A percentile compares a stretch with the other conserved stretches of the same genome.
These are phyloP conservation scores for Apiotrichum laibachii DNA, from an alignment of 1,284 basidiomycete species.

Conservation along the genomic window DNA sequence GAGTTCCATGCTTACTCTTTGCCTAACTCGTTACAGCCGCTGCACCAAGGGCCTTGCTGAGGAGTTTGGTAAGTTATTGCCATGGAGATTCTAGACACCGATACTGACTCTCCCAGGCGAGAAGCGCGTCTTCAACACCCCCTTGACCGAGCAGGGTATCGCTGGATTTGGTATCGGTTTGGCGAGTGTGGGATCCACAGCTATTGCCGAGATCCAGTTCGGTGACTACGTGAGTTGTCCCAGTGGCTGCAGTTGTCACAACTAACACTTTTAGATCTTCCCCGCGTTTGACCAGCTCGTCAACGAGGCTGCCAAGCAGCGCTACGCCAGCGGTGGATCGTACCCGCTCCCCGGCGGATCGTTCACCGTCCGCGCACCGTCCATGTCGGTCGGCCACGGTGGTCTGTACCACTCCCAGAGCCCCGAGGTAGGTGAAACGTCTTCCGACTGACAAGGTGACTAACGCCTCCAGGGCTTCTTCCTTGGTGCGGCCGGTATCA, in stretches of 20 bases:
- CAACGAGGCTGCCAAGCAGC: constrained; percentile 91
- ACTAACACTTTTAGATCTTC: constrained; percentile 59
- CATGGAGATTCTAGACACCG: neutral
- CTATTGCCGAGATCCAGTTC: constrained; percentile 85
- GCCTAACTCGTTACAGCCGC: constrained; percentile 4
- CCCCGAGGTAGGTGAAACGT: constrained; percentile 59
- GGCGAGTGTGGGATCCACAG: constrained; percentile 88
- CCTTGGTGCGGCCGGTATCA: constrained; percentile 82
- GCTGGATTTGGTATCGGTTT: constrained; percentile 91
- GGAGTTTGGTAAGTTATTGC: constrained; percentile 67
- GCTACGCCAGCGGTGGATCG: constrained; percentile 81
- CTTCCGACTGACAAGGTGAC: neutral
- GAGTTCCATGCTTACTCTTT: constrained; percentile 50
- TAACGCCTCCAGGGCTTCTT: constrained; percentile 65
- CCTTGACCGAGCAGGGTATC: constrained; percentile 89
- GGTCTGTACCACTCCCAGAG: constrained; percentile 92
- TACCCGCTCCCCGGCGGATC: constrained; percentile 66
- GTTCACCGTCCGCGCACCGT: constrained; percentile 81
- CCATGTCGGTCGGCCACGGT: constrained; percentile 88
- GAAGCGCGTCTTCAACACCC: constrained; percentile 93
- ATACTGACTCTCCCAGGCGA: constrained; percentile 58
- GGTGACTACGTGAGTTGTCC: constrained; percentile 44
- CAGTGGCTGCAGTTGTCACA: neutral
- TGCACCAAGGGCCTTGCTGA: constrained; percentile 75
- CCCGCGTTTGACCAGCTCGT: constrained; percentile 91